Conservation (phyloP, 768 basidiomycete genomes). For the Lentinus tigrinus region DNA sequence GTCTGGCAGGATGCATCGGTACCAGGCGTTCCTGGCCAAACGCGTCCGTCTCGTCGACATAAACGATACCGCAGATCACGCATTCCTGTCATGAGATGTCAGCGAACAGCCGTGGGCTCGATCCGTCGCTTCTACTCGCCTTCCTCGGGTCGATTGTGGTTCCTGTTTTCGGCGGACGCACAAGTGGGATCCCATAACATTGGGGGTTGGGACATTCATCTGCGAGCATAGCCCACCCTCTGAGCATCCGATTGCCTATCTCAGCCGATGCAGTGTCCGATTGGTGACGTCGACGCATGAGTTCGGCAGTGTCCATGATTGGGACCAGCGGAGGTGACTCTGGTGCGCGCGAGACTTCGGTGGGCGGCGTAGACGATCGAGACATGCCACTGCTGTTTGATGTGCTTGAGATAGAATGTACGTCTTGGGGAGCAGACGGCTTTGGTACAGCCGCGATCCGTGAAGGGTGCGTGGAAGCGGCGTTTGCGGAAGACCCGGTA, state of each 20-base stretch:
- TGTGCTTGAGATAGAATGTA: constrained; percentile 26
- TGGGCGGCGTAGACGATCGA: constrained; percentile 73
- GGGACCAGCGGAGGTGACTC: constrained; percentile 65
- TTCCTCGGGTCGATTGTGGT: constrained; percentile 64
- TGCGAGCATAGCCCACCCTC: constrained; percentile 88
- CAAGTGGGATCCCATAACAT: constrained; percentile 83
- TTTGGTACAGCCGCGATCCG: background rate
- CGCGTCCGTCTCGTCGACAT: constrained; percentile 51
- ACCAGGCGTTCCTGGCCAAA: constrained; percentile 43
- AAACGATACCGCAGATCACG: constrained; percentile 69
- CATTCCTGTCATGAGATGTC: constrained; percentile 56
- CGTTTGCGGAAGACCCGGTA: background rate
- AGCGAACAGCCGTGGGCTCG: background rate
- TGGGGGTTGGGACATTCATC: constrained; percentile 72
- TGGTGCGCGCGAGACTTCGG: constrained; percentile 62
- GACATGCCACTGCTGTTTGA: constrained; percentile 48
- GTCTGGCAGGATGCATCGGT: constrained; percentile 10
- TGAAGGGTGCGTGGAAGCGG: background rate
- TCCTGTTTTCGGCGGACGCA: constrained; percentile 68
- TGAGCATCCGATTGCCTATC: constrained; percentile 74
- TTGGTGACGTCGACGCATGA: constrained; percentile 69
- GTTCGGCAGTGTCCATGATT: constrained; percentile 65
- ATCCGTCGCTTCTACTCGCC: constrained; percentile 37
- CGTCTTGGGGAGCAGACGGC: background rate
- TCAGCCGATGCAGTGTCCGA: constrained; percentile 78